phyloP scores from a whole-genome alignment of 2,329 filamentous ascomycete genomes.

The Clarireedia homoeocarpa region DNA sequence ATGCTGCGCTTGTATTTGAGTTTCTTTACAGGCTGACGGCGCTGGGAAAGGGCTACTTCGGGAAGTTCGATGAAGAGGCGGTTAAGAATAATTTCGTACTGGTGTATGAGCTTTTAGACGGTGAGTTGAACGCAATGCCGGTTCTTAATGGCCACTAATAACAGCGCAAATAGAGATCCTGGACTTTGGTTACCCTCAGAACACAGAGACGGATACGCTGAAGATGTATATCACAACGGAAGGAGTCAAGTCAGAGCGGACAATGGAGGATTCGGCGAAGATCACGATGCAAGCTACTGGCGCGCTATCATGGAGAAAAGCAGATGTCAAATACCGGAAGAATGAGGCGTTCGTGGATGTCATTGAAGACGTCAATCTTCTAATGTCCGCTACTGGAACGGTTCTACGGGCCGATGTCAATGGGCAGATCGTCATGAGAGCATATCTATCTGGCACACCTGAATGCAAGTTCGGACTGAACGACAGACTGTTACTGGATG shows the following conservation, averaged over 20 bases:
- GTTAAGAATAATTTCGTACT: conserved; percentile 99
- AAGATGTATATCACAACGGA: conserved; percentile 99
- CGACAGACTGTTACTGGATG: conserved; percentile 86
- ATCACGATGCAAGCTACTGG: conserved; percentile 99
- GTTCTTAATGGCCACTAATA: background rate
- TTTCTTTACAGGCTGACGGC: conserved; percentile 90
- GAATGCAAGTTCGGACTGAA: conserved; percentile 99
- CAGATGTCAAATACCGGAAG: conserved; percentile 98
- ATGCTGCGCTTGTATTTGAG: conserved; percentile 95
- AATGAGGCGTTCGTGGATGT: conserved; percentile 99
- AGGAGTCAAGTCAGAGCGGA: conserved; percentile 86
- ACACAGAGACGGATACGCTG: conserved; percentile 95
- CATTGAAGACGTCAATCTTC: conserved; percentile 96
- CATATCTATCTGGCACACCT: conserved; percentile 90
- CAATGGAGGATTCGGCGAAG: conserved; percentile 85
- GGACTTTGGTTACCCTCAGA: conserved; percentile 98
- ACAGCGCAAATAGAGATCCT: conserved; percentile 66
- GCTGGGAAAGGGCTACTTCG: conserved; percentile 92
- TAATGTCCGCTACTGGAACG: conserved; percentile 97
- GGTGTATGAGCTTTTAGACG: conserved; percentile 93
- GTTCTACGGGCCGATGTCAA: conserved; percentile 94
- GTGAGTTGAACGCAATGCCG: conserved; percentile 39
- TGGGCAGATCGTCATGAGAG: conserved; percentile 97
- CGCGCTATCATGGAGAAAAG: conserved; percentile 90
- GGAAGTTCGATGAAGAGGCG: conserved; percentile 97